Evolutionary conservation across 345 rosid species (phyloP).

Genomic region (Sonneratia alba): DNA sequence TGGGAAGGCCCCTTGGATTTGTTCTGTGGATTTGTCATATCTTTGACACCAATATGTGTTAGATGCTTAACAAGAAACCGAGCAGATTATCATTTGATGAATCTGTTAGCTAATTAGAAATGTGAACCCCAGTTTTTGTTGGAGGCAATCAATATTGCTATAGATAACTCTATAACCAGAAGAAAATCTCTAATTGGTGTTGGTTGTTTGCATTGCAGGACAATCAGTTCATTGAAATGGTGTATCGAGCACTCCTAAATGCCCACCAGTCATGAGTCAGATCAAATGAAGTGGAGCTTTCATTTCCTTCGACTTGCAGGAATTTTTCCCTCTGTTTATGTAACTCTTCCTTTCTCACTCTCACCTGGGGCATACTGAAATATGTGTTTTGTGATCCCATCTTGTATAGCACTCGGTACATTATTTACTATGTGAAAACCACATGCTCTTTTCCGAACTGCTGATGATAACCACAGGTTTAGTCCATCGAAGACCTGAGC

Average conservation of each 20-base stretch:
- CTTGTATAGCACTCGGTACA: constrained; percentile 4
- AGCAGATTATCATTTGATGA: not conserved
- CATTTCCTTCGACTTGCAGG: constrained; percentile 6
- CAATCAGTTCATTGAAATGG: constrained; percentile 72
- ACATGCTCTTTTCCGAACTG: not conserved
- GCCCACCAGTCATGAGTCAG: constrained; percentile 38
- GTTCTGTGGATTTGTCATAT: not conserved
- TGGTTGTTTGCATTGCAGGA: constrained; percentile 29
- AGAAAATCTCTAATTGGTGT: not conserved
- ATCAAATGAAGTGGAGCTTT: constrained; percentile 11
- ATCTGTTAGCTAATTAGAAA: not conserved
- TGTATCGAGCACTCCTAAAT: constrained; percentile 53
- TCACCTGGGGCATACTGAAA: not conserved
- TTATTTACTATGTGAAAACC: not conserved
- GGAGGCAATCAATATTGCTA: not conserved
- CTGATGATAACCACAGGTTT: not conserved
- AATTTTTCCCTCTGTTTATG: not conserved
- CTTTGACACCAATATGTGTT: not conserved
- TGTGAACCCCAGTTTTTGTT: not conserved
- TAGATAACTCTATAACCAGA: not conserved
- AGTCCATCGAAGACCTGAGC: not conserved
- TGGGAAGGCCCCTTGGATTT: not conserved
- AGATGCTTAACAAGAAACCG: not conserved
- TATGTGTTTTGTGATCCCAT: not conserved
- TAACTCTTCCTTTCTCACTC: not conserved